Base-by-base conservation (phyloP, 352 stramenopile genomes). In the Pythium phragmiticola region DNA sequence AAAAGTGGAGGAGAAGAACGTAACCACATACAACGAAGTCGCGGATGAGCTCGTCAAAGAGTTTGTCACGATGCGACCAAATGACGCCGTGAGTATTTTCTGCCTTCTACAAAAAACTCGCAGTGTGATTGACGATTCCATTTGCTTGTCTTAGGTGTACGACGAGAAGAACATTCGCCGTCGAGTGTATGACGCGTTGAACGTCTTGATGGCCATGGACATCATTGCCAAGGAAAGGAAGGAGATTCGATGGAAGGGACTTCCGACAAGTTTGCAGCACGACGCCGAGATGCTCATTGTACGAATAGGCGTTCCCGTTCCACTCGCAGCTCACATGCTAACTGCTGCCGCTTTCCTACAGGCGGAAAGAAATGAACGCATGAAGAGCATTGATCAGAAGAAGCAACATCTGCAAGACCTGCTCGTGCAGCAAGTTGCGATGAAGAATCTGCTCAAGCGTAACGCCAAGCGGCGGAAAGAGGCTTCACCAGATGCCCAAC, bases 161-260 rank as follows among this genome's bases (percentile, higher is more conserved):
- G 90, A 97, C 61, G 90, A 97, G 59, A 97, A 97, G 64, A 99
- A 99, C 67, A 98, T 99, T 55, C 90, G 96, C 39, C 85, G 96
- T 19, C 88, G 96, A 53, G 95, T 99, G 7, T 99, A 99, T 62
- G 96, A 99, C 65, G 96, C 95, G 33, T 74, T 99, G 14, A 99
- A 99, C 70, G 96, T 99, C 16, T 75, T 99, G 26, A 98, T 98
- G 92, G 96, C 96, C 13, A 98, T 99, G 92, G 95, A 99, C 50
- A 99, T 99, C 55, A 99, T 99, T 57, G 93, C 84, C 30, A 99
- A 99, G 74, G 94, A 99, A 60, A 96, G 96, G 23, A 97, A 98
- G 65, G 86, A 97, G 57, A 98, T 94, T 65, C 76, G 77, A 41
- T 97, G 83, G 85, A 94, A 84, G 69, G 88, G 82, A 7, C 74